Base-by-base conservation (phyloP, 2,329 filamentous ascomycete species). In the Talaromyces atroroseus region DNA sequence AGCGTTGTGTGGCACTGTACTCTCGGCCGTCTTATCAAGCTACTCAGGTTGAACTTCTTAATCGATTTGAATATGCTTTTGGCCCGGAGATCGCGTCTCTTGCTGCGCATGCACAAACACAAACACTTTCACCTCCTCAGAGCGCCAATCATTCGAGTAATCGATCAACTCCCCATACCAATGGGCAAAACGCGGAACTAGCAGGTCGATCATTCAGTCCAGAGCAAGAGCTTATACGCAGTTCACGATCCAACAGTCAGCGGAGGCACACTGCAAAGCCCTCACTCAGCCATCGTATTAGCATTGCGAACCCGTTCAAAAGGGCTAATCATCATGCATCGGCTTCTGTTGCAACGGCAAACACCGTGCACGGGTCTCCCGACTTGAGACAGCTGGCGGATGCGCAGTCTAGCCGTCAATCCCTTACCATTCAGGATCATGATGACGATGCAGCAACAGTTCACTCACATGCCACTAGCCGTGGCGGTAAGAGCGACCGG, bases 1-100 rank as follows among this genome's bases (percentile, higher is more conserved):
- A 92, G 75, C 85, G 90, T 61, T 92, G 90, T 65, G 73, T 97
- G 60, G 79, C 79, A 3, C 79, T 85, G 63, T 89, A 90, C 70
- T 80, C 81, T 58, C 75, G 81, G 72, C 71, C 83, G 78, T 70
- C 80, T 75, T 71, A 84, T 82, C 69, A 73, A 62, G 70, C 72
- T 34, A 74, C 71, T 2, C 70, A 74, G 49, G 60, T 66, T 2
- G 72, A 76, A 52, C 64, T 76, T 11, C 66, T 67, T 32, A 67
- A 67, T 20, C 71, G 68, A 29, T 73, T 74, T 26, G 72, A 75
- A 58, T 63, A 66, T 21, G 67, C 65, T 0, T 76, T 87, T 66
- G 83, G 83, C 0, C 79, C 82, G 0, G 87, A 90, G 67, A 81
- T 89, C 36, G 78, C 80, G 14, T 76, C 84, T 36, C 83, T 89